phyloP scores from a whole-genome alignment of 2,329 filamentous ascomycete genomes.

The Venturia nashicola region DNA sequence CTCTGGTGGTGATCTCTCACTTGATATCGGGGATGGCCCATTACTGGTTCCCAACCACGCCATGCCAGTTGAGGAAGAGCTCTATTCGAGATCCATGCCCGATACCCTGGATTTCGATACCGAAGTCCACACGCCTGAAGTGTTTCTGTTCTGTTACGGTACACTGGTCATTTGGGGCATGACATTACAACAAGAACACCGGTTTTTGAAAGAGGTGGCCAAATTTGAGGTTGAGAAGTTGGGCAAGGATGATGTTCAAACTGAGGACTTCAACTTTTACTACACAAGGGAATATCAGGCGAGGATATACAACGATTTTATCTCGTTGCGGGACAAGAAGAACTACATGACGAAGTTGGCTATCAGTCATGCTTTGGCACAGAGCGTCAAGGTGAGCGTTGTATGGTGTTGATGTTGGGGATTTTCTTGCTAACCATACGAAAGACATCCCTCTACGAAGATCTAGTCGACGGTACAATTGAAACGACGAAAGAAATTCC shows the following conservation, averaged over 20 bases:
- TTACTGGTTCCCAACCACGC: conserved; percentile 1
- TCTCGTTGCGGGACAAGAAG: conserved; percentile 81
- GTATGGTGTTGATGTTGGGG: not conserved
- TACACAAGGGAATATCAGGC: conserved; percentile 97
- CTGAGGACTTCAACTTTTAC: conserved; percentile 98
- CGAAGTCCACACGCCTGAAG: conserved; percentile 78
- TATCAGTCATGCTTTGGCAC: conserved; percentile 88
- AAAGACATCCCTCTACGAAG: conserved; percentile 87
- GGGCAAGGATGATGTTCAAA: conserved; percentile 77
- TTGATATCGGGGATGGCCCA: conserved; percentile 10
- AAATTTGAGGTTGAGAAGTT: conserved; percentile 92
- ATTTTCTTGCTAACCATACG: not conserved
- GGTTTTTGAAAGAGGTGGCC: conserved; percentile 84
- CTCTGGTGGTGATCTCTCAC: conserved; percentile 19
- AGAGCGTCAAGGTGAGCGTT: conserved; percentile 69
- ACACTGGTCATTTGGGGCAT: conserved; percentile 99
- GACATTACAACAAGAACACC: conserved; percentile 76
- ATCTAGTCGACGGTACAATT: conserved; percentile 86
- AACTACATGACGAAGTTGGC: conserved; percentile 98
- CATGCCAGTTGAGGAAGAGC: not conserved
- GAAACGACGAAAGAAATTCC: conserved; percentile 88
- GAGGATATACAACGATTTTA: conserved; percentile 98
- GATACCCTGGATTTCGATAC: conserved; percentile 59
- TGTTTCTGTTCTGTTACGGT: conserved; percentile 95
- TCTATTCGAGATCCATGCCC: conserved; percentile 9